A percentile compares a stretch with the other conserved stretches of the same genome.
phyloP scores from a whole-genome alignment of 306 rosid species.

The Casuarina glauca region DNA sequence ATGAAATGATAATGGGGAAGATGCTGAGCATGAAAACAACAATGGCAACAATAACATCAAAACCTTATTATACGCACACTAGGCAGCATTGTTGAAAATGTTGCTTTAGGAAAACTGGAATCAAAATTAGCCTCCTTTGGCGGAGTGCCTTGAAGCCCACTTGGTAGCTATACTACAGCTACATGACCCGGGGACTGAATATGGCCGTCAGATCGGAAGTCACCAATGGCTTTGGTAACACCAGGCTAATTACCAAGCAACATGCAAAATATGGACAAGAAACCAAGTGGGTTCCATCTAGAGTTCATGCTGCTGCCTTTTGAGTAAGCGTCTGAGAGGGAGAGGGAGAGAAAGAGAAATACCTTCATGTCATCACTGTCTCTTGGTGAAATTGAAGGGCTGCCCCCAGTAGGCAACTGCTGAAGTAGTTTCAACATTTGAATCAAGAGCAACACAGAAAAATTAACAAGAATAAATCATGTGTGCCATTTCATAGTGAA shows the following conservation, averaged over 20 bases:
- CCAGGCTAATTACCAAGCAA: background rate
- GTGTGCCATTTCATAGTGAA: too few species aligned
- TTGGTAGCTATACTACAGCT: background rate
- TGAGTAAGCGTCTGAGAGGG: constrained; percentile 9
- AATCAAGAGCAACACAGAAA: constrained; percentile 28
- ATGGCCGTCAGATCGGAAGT: background rate
- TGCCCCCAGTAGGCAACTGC: constrained; percentile 47
- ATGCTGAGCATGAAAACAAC: too few species aligned
- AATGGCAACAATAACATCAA: too few species aligned
- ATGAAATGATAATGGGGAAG: too few species aligned
- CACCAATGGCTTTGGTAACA: background rate
- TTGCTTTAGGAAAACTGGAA: background rate
- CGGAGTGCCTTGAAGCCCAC: background rate
- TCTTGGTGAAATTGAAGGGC: constrained; percentile 69
- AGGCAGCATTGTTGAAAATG: too few species aligned
- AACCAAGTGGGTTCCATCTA: background rate
- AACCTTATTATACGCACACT: too few species aligned
- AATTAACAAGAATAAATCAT: background rate
- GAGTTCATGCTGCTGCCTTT: background rate
- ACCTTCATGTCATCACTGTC: constrained; percentile 79
- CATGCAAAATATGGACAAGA: background rate
- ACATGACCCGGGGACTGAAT: background rate
- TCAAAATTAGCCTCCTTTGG: background rate
- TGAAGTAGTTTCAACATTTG: constrained; percentile 29
- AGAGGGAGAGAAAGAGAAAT: constrained; percentile 24